These are phyloP conservation scores for Xylaria nigripes DNA, from an alignment of 495 filamentous ascomycete species.

Conservation along the genomic window DNA sequence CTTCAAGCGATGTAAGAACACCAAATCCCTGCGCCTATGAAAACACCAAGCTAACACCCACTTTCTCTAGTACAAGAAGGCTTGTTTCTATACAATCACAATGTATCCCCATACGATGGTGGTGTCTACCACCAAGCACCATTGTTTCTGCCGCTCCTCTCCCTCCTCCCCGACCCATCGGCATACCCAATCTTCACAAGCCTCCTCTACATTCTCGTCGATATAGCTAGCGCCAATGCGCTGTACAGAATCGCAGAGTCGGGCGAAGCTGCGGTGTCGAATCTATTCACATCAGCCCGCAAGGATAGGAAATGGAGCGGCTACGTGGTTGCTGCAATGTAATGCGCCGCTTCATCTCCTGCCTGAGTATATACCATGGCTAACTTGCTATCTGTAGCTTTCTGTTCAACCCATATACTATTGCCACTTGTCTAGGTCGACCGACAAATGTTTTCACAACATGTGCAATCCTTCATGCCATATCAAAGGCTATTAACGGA, in stretches of 20 bases:
- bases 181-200: constrained; percentile 62
- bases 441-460: constrained; percentile 89
- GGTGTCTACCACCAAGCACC: constrained; percentile 98
- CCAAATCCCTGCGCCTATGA: neutral
- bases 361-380: constrained; percentile 1
- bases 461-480: constrained; percentile 73
- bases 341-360: constrained; percentile 9
- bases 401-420: constrained; percentile 91
- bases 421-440: constrained; percentile 86
- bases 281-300: constrained; percentile 67
- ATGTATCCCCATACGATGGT: constrained; percentile 95
- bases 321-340: constrained; percentile 72
- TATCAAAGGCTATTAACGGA: constrained; percentile 73
- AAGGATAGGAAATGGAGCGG: constrained; percentile 71
- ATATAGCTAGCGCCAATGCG: constrained; percentile 77
- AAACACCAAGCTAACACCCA: constrained; percentile 1
- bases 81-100: constrained; percentile 88
- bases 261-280: constrained; percentile 62
- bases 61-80: constrained; percentile 75
- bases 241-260: constrained; percentile 77
- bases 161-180: constrained; percentile 63
- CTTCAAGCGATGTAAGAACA: constrained; percentile 84
- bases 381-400: constrained; percentile 45
- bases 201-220: constrained; percentile 72
- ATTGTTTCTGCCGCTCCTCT: constrained; percentile 82